Base-by-base conservation (phyloP, 768 basidiomycete species). In the Phylloporus sp. region DNA sequence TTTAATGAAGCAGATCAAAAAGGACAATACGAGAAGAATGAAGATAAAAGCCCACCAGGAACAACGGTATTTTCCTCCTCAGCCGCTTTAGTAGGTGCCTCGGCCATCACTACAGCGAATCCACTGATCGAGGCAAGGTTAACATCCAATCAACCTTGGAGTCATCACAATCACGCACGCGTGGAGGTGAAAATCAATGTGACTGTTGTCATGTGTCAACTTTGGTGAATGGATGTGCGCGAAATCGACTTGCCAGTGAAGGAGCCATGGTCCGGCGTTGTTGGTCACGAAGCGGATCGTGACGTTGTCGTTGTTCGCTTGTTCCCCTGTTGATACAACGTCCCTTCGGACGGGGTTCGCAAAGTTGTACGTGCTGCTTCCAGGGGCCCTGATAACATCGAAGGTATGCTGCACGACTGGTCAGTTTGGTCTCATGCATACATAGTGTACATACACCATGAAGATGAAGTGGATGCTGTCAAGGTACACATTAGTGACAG, bases 281-380 rank as follows among this genome's bases (percentile, higher is more conserved):
- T 87, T 78, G 0, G 85, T 83, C 16, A 59, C 63, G 71, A 85
- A 88, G 10, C 84, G 78, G 26, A 88, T 72, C 0, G 78, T 79
- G 16, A 79, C 73, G 12, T 64, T 66, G 40, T 68, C 59, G 67
- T 45, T 65, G 66, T 55, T 71, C 68, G 15, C 61, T 59, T 39
- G 60, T 15, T 24, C 4, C 5, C 59, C 71, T 1, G 45, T 42
- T 13, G 58, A 56, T 10, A 81, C 71, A 1, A 76, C 79, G 59
- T 85, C 81, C 41, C 81, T 70, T 47, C 70, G 69, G 52, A 78
- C 72, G 0, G 83, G 83, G 59, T 85, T 83, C 5, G 22, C 54
- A 36, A 67, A 79, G 59, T 80, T 80, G 49, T 70, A 72, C 0
- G 54, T 56, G 0, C 56, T 55, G 49, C 60, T 75, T 12, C 72